Percentiles rank a stretch among this genome's conserved stretches.
Evolutionary conservation across 2,329 filamentous ascomycete species (phyloP).

Genomic region (Catunica adiposa): DNA sequence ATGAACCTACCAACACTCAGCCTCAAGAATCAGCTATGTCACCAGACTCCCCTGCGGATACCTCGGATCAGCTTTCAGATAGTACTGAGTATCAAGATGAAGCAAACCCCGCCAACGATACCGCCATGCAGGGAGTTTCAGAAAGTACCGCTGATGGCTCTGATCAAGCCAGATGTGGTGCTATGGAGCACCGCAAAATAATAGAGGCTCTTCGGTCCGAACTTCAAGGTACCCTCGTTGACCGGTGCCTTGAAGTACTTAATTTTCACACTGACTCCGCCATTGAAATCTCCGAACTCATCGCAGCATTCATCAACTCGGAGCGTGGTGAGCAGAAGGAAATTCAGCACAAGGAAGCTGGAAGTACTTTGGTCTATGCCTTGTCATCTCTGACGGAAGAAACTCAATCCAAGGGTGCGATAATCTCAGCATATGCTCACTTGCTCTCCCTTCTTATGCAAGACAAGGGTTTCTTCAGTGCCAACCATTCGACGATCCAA

Average conservation of each 20-base stretch:
- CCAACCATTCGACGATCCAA: conserved; percentile 56
- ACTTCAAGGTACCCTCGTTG: conserved; percentile 65
- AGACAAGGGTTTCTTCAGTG: conserved; percentile 62
- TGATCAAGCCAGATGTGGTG: conserved; percentile 16
- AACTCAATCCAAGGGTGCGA: conserved; percentile 42
- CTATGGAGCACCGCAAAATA: conserved; percentile 22
- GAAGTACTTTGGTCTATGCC: conserved; percentile 66
- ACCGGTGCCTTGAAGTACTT: conserved; percentile 78
- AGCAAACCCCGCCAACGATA: conserved; percentile 3
- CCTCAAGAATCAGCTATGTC: conserved; percentile 12
- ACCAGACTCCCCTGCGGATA: conserved; percentile 14
- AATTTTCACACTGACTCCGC: conserved; percentile 76
- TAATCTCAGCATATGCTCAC: conserved; percentile 78
- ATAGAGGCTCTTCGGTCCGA: conserved; percentile 42
- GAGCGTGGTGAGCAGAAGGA: conserved; percentile 28
- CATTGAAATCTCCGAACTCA: conserved; percentile 79
- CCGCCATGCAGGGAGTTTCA: conserved; percentile 17
- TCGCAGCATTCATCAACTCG: conserved; percentile 53
- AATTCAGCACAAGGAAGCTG: conserved; percentile 35
- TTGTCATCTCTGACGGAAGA: conserved; percentile 52
- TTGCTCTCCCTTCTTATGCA: conserved; percentile 77
- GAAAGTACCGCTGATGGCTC: conserved; percentile 16
- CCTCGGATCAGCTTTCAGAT: conserved; percentile 13
- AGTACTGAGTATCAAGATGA: conserved; percentile 14
- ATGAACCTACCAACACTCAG: conserved; percentile 12